Evolutionary conservation across 805 yeast genomes (phyloP).

Genomic region (Starmera pachycereana): DNA sequence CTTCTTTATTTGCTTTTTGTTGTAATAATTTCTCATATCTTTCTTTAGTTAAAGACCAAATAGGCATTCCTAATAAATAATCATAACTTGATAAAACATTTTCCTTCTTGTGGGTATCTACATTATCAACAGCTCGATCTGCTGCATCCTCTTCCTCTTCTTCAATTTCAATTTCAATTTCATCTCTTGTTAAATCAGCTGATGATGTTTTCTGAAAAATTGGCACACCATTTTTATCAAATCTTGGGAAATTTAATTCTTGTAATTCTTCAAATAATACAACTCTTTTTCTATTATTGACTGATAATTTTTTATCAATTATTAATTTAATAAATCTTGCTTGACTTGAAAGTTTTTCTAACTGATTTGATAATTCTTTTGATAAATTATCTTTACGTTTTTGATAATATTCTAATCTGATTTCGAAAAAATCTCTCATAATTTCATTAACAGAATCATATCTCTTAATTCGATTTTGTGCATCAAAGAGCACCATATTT

Average conservation of each 20-base stretch:
- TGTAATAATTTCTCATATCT: slow-evolving; percentile 70
- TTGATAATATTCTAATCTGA: slow-evolving; percentile 84
- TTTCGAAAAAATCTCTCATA: slow-evolving; percentile 71
- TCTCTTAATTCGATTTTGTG: slow-evolving; percentile 76
- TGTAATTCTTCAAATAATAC: slow-evolving; percentile 55
- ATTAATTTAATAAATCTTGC: slow-evolving; percentile 89
- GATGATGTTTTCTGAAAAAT: slow-evolving; percentile 32
- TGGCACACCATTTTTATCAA: slow-evolving; percentile 61
- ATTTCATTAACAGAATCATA: slow-evolving; percentile 72
- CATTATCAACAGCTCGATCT: slow-evolving; percentile 21
- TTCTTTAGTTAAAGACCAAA: slow-evolving; percentile 89
- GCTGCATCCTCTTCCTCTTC: slow-evolving; percentile 31
- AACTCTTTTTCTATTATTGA: slow-evolving; percentile 66
- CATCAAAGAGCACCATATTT: slow-evolving; percentile 95
- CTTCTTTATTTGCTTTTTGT: slow-evolving; percentile 65
- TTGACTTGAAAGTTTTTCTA: slow-evolving; percentile 68
- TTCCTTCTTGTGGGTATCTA: slow-evolving; percentile 30
- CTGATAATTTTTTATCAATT: slow-evolving; percentile 58
- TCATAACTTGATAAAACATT: slow-evolving; percentile 64
- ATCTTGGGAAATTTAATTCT: slow-evolving; percentile 60
- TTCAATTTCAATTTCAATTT: slow-evolving; percentile 26
- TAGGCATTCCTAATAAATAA: slow-evolving; percentile 82
- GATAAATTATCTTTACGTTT: slow-evolving; percentile 78
- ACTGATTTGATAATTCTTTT: slow-evolving; percentile 56
- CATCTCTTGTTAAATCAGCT: slow-evolving; percentile 23